Evolutionary conservation across 2,329 filamentous ascomycete species (phyloP), one percentile per base, ranked within the genome.

Genomic region (Dichotomopilus funicola): DNA sequence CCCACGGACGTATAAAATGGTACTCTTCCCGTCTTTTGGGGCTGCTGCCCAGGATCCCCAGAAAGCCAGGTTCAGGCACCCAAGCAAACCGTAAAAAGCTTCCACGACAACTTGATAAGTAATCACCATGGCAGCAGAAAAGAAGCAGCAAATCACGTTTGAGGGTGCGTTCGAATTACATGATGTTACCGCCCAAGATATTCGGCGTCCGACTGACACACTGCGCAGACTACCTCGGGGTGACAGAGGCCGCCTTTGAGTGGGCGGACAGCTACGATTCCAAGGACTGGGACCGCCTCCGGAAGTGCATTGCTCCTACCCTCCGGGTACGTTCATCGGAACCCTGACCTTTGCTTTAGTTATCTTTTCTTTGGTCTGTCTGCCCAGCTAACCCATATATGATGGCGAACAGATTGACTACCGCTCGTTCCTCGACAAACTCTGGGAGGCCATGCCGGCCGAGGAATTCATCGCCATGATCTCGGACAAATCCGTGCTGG

Each of bases 251-350:
- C 38, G 71, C 75, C 62, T 84, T 80, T 68, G 78, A 84, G 65
- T 86, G 82, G 82, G 81, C 80, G 55, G 81, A 84, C 67, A 81
- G 78, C 72, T 85, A 85, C 69, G 82, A 85, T 68, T 77, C 76
- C 68, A 86, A 86, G 70, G 80, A 86, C 71, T 86, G 82, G 81
- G 72, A 75, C 11, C 77, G 81, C 51, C 75, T 86, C 34, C 66
- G 73, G 61, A 79, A 77, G 60, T 81, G 78, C 72, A 83, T 88
- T 61, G 83, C 84, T 2, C 83, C 84, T 1, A 83, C 78, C 1
- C 66, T 83, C 11, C 73, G 71, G 43, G 75, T 77, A 66, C 51
- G 72, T 66, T 40, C 19, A 27, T 27, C 2, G 3, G 46, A 36
- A 4, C 9, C 37, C 12, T 4, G 37, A 40, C 9, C 2, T 4